Evolutionary conservation across 2,329 filamentous ascomycete species (phyloP), one percentile per base, ranked within the genome.

Genomic region (Trichophyton equinum): DNA sequence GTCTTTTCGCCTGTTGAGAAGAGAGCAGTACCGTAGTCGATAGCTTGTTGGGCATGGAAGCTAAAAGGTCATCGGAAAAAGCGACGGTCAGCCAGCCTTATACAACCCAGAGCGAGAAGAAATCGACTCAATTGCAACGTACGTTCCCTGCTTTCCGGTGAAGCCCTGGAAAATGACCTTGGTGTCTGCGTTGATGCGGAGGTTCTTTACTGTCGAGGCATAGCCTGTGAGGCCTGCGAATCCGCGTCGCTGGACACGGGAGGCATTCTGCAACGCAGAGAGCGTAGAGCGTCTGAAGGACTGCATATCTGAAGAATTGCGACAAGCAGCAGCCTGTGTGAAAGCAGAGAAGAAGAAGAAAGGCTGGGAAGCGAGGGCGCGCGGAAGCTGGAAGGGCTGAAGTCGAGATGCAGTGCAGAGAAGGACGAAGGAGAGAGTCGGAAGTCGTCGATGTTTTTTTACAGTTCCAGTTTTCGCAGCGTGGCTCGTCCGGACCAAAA

Each of bases 151-250:
- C 82, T 89, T 94, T 75, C 92, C 92, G 61, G 92, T 97, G 77
- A 97, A 97, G 68, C 94, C 94, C 80, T 99, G 94, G 81, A 85
- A 97, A 71, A 97, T 81, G 68, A 99, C 90, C 81, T 94, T 95
- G 70, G 94, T 99, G 68, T 96, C 86, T 75, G 81, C 74, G 77
- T 91, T 96, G 81, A 97, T 91, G 78, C 90, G 88, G 72, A 97
- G 84, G 82, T 97, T 97, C 72, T 86, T 79, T 73, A 86, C 81
- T 62, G 88, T 92, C 70, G 83, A 76, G 68, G 85, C 77, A 75
- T 92, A 92, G 65, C 84, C 83, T 67, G 85, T 83, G 22, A 57
- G 55, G 33, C 55, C 55, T 64, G 81, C 81, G 81, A 95, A 95
- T 68, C 81, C 77, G 75, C 90, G 86, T 74, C 84, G 83, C 77